Conservation (phyloP, 2,329 filamentous ascomycete species). For the Ascochyta pisi region DNA sequence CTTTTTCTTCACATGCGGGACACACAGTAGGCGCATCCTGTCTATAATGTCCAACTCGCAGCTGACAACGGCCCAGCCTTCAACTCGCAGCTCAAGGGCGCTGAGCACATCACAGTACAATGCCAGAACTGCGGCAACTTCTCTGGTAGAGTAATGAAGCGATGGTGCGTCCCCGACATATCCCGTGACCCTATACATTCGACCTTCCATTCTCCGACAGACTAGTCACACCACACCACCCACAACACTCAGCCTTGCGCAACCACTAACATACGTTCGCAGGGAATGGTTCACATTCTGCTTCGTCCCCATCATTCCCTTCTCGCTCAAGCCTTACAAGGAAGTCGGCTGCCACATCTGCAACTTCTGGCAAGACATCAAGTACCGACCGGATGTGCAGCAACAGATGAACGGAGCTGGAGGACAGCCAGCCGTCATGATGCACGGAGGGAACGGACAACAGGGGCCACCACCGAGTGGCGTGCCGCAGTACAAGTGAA, state of each 20-base stretch:
- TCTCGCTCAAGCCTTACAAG: slow-evolving; percentile 63
- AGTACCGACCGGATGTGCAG: slow-evolving; percentile 50
- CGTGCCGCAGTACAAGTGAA: slow-evolving; percentile 35
- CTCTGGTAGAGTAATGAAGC: slow-evolving; percentile 53
- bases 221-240: not conserved
- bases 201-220: not conserved
- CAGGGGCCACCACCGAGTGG: slow-evolving; percentile 25
- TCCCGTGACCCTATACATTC: not conserved
- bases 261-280: not conserved
- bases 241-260: not conserved
- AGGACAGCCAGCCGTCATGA: slow-evolving; percentile 30
- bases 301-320: slow-evolving; percentile 76
- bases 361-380: slow-evolving; percentile 71
- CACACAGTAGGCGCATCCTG: slow-evolving; percentile 51
- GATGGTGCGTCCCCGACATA: slow-evolving; percentile 47
- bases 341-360: slow-evolving; percentile 78
- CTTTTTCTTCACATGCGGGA: slow-evolving; percentile 60
- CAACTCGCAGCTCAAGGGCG: slow-evolving; percentile 53
- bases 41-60: not conserved
- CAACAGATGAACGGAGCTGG: slow-evolving; percentile 33
- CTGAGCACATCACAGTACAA: slow-evolving; percentile 58
- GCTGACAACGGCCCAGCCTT: slow-evolving; percentile 50
- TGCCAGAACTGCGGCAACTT: slow-evolving; percentile 62
- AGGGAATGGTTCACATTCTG: slow-evolving; percentile 78
- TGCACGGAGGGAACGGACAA: slow-evolving; percentile 29